These are phyloP conservation scores for Fusarium guadeloupense DNA, from an alignment of 2,329 filamentous ascomycete species.

Conservation along the genomic window DNA sequence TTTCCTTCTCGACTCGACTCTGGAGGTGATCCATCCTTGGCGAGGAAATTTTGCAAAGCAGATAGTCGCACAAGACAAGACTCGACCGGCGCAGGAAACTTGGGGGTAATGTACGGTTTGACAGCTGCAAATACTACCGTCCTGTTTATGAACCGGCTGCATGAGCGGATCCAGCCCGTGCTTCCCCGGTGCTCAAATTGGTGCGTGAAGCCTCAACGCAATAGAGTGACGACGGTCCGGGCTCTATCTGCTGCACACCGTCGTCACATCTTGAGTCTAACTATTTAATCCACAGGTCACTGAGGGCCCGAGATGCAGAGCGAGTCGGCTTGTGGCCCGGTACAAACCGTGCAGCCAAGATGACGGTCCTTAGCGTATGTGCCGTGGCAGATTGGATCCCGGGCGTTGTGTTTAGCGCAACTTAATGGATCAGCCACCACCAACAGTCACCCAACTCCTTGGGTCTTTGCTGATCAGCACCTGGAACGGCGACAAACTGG, in stretches of 20 bases:
- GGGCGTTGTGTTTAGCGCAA: constrained; percentile 34
- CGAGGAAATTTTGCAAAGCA: constrained; percentile 13
- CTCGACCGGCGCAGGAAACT: constrained; percentile 10
- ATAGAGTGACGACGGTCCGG: constrained; percentile 17
- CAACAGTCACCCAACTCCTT: constrained; percentile 34
- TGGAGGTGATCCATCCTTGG: constrained; percentile 39
- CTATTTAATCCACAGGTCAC: constrained; percentile 7
- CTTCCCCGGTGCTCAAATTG: constrained; percentile 27
- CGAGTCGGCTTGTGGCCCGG: constrained; percentile 32
- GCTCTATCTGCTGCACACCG: constrained; percentile 30
- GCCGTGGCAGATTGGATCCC: constrained; percentile 18
- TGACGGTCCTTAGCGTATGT: constrained; percentile 29
- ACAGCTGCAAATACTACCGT: constrained; percentile 15
- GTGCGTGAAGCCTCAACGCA: constrained; percentile 30
- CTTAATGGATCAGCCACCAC: constrained; percentile 32
- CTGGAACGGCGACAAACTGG: constrained; percentile 38
- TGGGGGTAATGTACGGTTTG: constrained; percentile 35
- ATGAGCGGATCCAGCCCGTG: constrained; percentile 33
- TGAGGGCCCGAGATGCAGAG: constrained; percentile 6
- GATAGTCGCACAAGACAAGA: neutral
- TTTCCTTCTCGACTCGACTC: constrained; percentile 38
- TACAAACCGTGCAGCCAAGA: constrained; percentile 26
- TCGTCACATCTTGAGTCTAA: constrained; percentile 28
- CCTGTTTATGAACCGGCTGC: constrained; percentile 9
- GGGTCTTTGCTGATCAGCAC: constrained; percentile 37